A percentile compares a stretch with the other conserved stretches of the same genome.
phyloP scores from a whole-genome alignment of 192 early-diverging fungal genomes.

The Coemansia sp. region DNA sequence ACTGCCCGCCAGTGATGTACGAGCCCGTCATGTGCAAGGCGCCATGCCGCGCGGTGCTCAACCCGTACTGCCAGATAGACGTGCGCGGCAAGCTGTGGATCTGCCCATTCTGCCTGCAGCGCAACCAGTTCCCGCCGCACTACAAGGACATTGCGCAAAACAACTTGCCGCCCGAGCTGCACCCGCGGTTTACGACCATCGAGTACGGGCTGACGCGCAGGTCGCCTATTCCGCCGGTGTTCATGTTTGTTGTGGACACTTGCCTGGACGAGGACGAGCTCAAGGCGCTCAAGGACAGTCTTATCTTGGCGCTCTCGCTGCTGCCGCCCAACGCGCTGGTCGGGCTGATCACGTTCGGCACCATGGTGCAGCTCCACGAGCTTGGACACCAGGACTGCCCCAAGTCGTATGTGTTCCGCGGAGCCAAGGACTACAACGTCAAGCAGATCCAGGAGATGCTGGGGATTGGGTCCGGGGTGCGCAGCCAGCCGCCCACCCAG shows the following conservation, averaged over 20 bases:
- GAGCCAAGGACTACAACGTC: conserved; percentile 90
- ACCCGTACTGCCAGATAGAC: conserved; percentile 98
- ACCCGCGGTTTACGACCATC: conserved; percentile 90
- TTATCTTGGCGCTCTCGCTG: conserved; percentile 87
- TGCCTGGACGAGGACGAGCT: conserved; percentile 94
- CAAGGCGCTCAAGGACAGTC: conserved; percentile 90
- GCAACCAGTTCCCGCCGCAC: conserved; percentile 96
- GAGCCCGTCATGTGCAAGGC: conserved; percentile 98
- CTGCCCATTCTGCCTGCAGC: conserved; percentile 96
- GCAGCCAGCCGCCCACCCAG: conserved; percentile 34
- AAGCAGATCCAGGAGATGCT: conserved; percentile 99
- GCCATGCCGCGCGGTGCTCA: conserved; percentile 92
- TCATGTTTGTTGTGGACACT: conserved; percentile 96
- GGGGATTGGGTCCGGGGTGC: conserved; percentile 62
- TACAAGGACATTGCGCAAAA: conserved; percentile 92
- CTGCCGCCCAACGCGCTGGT: conserved; percentile 90
- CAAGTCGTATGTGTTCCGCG: conserved; percentile 97
- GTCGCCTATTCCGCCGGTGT: conserved; percentile 89
- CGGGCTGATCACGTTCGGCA: conserved; percentile 95
- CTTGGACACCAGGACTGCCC: conserved; percentile 93
- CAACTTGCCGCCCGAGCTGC: conserved; percentile 90
- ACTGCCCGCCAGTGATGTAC: conserved; percentile 83
- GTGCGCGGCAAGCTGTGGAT: conserved; percentile 95
- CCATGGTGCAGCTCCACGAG: conserved; percentile 99
- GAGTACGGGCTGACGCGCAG: conserved; percentile 90